These are phyloP conservation scores for Santalum album DNA, from an alignment of 164 flowering plant genomes.

Conservation along the genomic window DNA sequence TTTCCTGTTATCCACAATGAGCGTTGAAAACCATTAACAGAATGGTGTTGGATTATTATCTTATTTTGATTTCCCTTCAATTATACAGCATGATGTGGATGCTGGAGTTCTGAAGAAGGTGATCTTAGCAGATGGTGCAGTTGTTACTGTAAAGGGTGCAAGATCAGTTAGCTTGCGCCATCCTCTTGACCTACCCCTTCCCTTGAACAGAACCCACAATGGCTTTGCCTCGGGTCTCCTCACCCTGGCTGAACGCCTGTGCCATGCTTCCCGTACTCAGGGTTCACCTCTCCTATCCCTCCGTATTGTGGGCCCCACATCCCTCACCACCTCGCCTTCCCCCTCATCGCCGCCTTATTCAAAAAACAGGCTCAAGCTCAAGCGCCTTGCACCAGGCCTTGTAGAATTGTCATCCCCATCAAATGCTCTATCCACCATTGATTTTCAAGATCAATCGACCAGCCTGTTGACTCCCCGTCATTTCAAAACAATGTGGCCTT, in stretches of 20 bases:
- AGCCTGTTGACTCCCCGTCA: constrained; percentile 45
- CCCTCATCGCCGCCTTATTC: constrained; percentile 43
- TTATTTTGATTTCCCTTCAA: constrained; percentile 3
- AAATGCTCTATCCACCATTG: constrained; percentile 23
- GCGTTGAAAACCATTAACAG: no score
- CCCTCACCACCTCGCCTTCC: constrained; percentile 56
- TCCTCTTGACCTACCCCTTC: constrained; percentile 82
- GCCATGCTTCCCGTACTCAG: constrained; percentile 39
- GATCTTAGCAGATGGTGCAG: constrained; percentile 86
- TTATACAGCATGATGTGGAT: constrained; percentile 91
- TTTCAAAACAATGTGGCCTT: constrained; percentile 79
- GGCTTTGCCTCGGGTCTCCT: constrained; percentile 70
- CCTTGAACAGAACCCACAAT: constrained; percentile 44
- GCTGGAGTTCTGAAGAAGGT: constrained; percentile 90
- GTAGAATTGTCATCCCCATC: constrained; percentile 71
- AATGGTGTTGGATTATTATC: no score
- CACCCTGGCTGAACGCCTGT: constrained; percentile 67
- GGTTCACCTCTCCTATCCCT: constrained; percentile 53
- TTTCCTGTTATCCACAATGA: no score
- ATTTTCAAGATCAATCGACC: constrained; percentile 29
- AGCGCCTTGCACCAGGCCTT: constrained; percentile 86
- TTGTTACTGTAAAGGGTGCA: constrained; percentile 90
- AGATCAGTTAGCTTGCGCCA: constrained; percentile 86
- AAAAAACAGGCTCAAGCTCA: constrained; percentile 61
- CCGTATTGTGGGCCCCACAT: constrained; percentile 76